Conservation (phyloP, 805 yeast species). For the Pichia exigua region DNA sequence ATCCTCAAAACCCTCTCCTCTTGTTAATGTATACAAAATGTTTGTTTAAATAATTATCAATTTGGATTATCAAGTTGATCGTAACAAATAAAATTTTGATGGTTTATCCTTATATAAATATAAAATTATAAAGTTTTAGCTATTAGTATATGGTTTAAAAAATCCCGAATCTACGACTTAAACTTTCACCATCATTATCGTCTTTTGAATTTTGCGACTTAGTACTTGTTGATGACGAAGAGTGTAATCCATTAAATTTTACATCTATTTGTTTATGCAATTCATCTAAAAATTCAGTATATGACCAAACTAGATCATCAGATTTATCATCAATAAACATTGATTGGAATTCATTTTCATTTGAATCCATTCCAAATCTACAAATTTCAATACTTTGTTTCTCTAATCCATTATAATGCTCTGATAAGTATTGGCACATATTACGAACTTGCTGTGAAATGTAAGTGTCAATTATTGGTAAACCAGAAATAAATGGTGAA, state of each 20-base stretch:
- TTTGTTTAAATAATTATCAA: no score
- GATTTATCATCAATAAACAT: constrained; percentile 68
- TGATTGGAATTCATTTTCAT: constrained; percentile 48
- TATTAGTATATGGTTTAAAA: background rate
- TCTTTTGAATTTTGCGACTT: background rate
- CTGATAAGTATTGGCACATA: constrained; percentile 47
- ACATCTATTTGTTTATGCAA: constrained; percentile 59
- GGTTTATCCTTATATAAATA: no score
- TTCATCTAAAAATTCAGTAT: constrained; percentile 57
- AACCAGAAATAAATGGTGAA: constrained; percentile 40
- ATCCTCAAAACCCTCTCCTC: no score
- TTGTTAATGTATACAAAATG: no score
- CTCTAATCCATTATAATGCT: constrained; percentile 30
- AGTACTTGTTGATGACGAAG: background rate
- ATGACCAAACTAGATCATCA: constrained; percentile 45
- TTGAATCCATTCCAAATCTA: constrained; percentile 57
- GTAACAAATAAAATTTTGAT: background rate
- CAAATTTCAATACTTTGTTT: constrained; percentile 49
- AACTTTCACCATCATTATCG: constrained; percentile 10
- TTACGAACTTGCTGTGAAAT: constrained; percentile 63
- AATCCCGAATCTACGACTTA: constrained; percentile 10
- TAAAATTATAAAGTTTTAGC: background rate
- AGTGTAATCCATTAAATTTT: constrained; percentile 28
- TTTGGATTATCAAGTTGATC: no score
- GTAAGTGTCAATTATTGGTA: constrained; percentile 65